Conservation (phyloP, 1,139 yeast genomes). For the Torulaspora globosa region DNA sequence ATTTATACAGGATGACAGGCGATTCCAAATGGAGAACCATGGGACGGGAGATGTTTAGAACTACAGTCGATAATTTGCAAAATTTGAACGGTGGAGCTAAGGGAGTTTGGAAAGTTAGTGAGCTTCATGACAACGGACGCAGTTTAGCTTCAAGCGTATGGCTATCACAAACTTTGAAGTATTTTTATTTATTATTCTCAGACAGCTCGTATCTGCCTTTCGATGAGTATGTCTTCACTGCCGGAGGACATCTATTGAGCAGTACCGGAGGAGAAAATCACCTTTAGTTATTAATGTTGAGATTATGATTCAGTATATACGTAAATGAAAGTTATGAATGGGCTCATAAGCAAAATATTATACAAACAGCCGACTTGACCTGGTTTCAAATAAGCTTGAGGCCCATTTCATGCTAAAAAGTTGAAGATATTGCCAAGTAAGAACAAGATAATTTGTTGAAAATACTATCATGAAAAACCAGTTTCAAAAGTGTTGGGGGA, state of each 20-base stretch:
- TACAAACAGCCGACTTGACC: slow-evolving; percentile 1
- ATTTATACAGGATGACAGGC: slow-evolving; percentile 71
- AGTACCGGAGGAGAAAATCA: slow-evolving; percentile 10
- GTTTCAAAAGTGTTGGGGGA: slow-evolving; percentile 4
- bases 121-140: slow-evolving; percentile 37
- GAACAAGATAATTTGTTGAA: slow-evolving; percentile 15
- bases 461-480: slow-evolving; percentile 13
- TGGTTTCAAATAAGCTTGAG: slow-evolving; percentile 3
- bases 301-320: slow-evolving; percentile 11
- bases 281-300: slow-evolving; percentile 13
- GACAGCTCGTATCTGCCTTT: slow-evolving; percentile 56
- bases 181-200: slow-evolving; percentile 64
- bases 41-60: slow-evolving; percentile 50
- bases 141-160: slow-evolving; percentile 61
- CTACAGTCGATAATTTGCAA: slow-evolving; percentile 57
- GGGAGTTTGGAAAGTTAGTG: slow-evolving; percentile 37
- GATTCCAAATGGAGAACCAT: slow-evolving; percentile 63
- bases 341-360: slow-evolving; percentile 4
- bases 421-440: slow-evolving; percentile 5
- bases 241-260: slow-evolving; percentile 77
- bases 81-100: slow-evolving; percentile 47
- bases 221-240: slow-evolving; percentile 69
- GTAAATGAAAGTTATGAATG: slow-evolving; percentile 7
- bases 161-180: slow-evolving; percentile 77
- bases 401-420: slow-evolving; percentile 8